Percentiles rank a stretch among this genome's conserved stretches.
phyloP scores from a whole-genome alignment of 768 basidiomycete genomes.

The Royoungia palumana region DNA sequence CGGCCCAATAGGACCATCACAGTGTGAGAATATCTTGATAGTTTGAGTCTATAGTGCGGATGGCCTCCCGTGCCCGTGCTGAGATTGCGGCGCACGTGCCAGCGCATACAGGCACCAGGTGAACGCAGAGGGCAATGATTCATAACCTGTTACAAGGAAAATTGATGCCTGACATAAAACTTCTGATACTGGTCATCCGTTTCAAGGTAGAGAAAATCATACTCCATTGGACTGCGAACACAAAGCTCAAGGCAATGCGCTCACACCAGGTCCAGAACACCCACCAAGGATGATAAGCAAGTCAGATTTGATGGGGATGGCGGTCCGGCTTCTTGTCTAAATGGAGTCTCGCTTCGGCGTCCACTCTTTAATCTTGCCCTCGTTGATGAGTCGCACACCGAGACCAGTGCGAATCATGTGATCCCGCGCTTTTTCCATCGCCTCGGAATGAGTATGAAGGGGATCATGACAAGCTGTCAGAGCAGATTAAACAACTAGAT shows the following conservation, averaged over 20 bases:
- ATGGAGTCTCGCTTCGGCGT: slow-evolving; percentile 24
- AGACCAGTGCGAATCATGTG: slow-evolving; percentile 55
- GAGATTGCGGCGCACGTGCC: slow-evolving; percentile 42
- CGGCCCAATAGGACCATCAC: slow-evolving; percentile 58
- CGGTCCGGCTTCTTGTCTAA: slow-evolving; percentile 12
- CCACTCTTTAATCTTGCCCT: slow-evolving; percentile 43
- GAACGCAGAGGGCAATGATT: slow-evolving; percentile 55
- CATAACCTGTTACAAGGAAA: slow-evolving; percentile 64
- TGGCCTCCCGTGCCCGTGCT: slow-evolving; percentile 45
- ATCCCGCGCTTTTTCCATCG: slow-evolving; percentile 40
- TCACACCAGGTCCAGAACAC: slow-evolving; percentile 20
- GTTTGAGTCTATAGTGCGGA: slow-evolving; percentile 29
- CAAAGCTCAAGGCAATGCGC: neutral
- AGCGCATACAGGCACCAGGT: slow-evolving; percentile 64
- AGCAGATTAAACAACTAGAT: neutral
- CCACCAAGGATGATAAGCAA: slow-evolving; percentile 54
- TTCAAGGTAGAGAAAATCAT: slow-evolving; percentile 40
- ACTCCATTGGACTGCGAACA: slow-evolving; percentile 55
- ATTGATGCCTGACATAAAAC: slow-evolving; percentile 61
- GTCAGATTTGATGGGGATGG: slow-evolving; percentile 25
- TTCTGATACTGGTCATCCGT: slow-evolving; percentile 53
- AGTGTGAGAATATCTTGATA: slow-evolving; percentile 36
- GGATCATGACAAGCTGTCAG: slow-evolving; percentile 7
- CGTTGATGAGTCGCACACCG: slow-evolving; percentile 49
- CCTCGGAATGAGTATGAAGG: slow-evolving; percentile 46